Evolutionary conservation across 106 monocot species (phyloP).

Genomic region (Cymbidium sinense): DNA sequence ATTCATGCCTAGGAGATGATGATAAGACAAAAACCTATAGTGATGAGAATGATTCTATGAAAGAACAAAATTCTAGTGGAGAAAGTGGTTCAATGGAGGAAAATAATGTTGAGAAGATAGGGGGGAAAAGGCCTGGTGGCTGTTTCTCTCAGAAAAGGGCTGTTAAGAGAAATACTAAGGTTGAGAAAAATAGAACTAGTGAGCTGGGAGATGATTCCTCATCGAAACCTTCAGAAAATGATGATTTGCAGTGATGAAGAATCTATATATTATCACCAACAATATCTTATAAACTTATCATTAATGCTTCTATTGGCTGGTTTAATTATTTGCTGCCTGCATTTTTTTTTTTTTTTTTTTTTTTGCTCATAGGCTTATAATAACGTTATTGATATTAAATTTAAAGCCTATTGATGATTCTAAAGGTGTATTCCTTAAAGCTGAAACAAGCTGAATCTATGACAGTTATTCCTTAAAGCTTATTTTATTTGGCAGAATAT

Average conservation of each 20-base stretch:
- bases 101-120: neutral
- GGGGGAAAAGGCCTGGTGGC: neutral
- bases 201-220: neutral
- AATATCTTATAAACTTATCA: neutral
- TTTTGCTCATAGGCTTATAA: neutral
- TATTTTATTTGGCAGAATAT: too few species aligned
- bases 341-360: neutral
- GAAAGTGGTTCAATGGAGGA: neutral
- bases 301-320: neutral
- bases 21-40: neutral
- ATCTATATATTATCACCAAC: neutral
- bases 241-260: conserved; percentile 1
- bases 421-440: too few species aligned
- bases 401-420: neutral
- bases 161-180: neutral
- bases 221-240: neutral
- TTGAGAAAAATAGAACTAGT: neutral
- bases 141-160: neutral
- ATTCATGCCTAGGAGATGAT: neutral
- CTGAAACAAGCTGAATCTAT: too few species aligned
- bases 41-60: neutral
- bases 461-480: too few species aligned
- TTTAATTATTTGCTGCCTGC: neutral
- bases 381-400: neutral
- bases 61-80: neutral